Base-by-base conservation (phyloP, 2,329 filamentous ascomycete genomes). In the Paraphoma sp. region DNA sequence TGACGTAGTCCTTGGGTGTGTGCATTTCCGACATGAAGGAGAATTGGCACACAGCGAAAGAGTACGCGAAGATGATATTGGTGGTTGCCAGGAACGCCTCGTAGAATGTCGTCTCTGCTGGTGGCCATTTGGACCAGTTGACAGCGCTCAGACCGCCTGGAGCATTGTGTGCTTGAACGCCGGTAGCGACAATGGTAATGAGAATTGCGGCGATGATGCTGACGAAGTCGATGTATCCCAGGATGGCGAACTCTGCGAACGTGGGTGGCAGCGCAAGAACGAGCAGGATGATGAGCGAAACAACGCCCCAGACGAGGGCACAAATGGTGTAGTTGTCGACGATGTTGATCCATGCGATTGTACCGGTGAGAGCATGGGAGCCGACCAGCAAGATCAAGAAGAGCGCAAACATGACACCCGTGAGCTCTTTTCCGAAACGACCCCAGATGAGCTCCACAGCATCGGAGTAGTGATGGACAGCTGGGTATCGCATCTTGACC, bases 341-440 rank as follows among this genome's bases (percentile, higher is more conserved):
- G 51, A 84, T 86, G 69, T 87, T 87, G 76, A 91, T 86, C 51
- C 71, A 75, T 66, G 88, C 88, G 64, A 91, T 89, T 33, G 84
- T 86, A 62, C 90, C 90, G 0, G 89, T 90, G 61, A 91, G 79
- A 53, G 89, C 82, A 76, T 92, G 90, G 17, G 88, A 89, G 46
- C 86, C 87, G 71, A 90, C 87, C 60, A 90, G 83, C 75, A 92
- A 88, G 31, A 74, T 64, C 44, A 75, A 55, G 60, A 73, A 74
- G 23, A 76, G 64, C 42, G 67, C 69, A 56, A 73, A 74, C 52
- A 92, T 70, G 74, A 89, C 87, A 62, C 88, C 86, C 0, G 87
- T 87, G 45, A 85, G 79, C 52, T 77, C 73, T 38, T 73, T 70
- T 48, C 74, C 74, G 48, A 74, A 74, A 16, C 76, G 77, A 11